Conservation (phyloP, 2,329 filamentous ascomycete genomes). For the Lachnellula hyalina region DNA sequence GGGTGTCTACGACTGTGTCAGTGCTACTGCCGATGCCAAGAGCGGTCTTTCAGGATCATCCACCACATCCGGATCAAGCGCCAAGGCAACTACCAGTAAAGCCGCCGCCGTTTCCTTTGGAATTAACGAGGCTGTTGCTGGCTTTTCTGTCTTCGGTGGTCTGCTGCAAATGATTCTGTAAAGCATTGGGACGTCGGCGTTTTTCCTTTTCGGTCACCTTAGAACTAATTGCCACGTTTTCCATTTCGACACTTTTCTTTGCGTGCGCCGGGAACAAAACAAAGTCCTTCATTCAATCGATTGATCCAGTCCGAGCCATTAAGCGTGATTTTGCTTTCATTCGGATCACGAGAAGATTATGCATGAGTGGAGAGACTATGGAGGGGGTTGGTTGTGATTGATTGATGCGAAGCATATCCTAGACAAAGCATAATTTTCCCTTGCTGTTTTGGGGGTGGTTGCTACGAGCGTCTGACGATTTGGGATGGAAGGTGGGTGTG, state of each 20-base stretch:
- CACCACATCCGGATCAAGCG: slow-evolving; percentile 29
- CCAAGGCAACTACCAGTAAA: slow-evolving; percentile 27
- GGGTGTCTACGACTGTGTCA: slow-evolving; percentile 41
- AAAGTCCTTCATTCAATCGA: slow-evolving; percentile 10
- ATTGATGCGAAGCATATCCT: not conserved
- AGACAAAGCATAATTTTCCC: slow-evolving; percentile 7
- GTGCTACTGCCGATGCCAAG: slow-evolving; percentile 20
- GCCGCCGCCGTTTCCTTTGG: slow-evolving; percentile 35
- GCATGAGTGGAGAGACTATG: not conserved
- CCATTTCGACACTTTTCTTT: slow-evolving; percentile 18
- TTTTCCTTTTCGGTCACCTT: slow-evolving; percentile 31
- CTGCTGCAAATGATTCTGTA: slow-evolving; percentile 42
- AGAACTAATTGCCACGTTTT: slow-evolving; percentile 34
- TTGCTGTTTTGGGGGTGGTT: slow-evolving; percentile 4
- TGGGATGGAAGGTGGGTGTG: slow-evolving; percentile 2
- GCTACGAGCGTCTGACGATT: slow-evolving; percentile 10
- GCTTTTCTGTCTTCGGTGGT: slow-evolving; percentile 40
- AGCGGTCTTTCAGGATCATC: slow-evolving; percentile 28
- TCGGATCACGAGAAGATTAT: not conserved
- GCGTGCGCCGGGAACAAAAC: slow-evolving; percentile 14
- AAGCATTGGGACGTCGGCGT: slow-evolving; percentile 32
- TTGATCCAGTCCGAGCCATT: slow-evolving; percentile 14
- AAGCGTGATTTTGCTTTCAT: slow-evolving; percentile 20
- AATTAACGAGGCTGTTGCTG: slow-evolving; percentile 34
- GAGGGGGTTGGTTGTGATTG: not conserved